phyloP scores from a whole-genome alignment of 2,329 filamentous ascomycete species.

The Aspergillus melleus region DNA sequence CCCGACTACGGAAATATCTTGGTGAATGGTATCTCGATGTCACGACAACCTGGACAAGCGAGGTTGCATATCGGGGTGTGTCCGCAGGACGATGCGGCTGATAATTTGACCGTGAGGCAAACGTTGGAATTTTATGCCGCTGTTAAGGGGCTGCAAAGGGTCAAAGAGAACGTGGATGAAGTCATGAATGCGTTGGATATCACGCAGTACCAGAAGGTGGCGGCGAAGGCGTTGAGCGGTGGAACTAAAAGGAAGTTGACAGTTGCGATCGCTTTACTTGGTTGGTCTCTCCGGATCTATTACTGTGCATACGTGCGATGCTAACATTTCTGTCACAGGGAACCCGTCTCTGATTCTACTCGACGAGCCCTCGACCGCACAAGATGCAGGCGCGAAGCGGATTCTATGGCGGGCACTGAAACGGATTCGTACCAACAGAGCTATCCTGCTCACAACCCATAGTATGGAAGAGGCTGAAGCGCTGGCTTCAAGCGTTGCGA shows the following conservation, averaged over 20 bases:
- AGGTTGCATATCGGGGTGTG: neutral
- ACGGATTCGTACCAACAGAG: conserved; percentile 25
- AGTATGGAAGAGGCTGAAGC: conserved; percentile 40
- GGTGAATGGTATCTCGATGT: neutral
- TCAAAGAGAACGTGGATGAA: neutral
- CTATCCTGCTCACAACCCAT: conserved; percentile 39
- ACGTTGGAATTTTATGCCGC: neutral
- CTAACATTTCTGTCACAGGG: neutral
- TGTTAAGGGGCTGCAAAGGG: neutral
- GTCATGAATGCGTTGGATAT: neutral
- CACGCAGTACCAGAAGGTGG: neutral
- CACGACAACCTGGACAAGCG: neutral
- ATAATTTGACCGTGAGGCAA: neutral
- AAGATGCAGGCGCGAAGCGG: neutral
- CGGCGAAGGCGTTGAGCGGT: neutral
- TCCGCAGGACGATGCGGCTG: neutral
- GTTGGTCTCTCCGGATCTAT: neutral
- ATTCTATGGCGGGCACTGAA: conserved; percentile 32
- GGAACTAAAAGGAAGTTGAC: conserved; percentile 3
- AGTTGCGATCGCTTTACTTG: neutral
- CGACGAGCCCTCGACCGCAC: neutral
- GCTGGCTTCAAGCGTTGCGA: conserved; percentile 35
- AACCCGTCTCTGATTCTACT: neutral
- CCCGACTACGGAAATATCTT: neutral
- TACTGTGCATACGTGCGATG: neutral